These are phyloP conservation scores for Solanum ossicruentum DNA, from an alignment of 257 asterid species.

Conservation along the genomic window DNA sequence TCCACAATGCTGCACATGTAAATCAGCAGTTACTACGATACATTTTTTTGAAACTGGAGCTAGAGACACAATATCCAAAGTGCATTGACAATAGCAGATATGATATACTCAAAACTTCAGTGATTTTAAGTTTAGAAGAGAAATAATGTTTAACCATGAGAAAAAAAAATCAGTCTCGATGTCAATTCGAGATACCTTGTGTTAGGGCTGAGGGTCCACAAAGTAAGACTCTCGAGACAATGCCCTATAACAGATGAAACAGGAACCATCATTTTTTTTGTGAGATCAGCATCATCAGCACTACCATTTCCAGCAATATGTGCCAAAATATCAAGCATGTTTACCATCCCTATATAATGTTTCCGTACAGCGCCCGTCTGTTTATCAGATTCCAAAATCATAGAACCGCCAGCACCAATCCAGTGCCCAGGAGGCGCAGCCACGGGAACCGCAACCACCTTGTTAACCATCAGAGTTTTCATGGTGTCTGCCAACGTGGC, in stretches of 20 bases:
- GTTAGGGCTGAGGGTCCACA: conserved; percentile 73
- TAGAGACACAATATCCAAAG: neutral
- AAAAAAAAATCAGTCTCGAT: too few relatives aligned
- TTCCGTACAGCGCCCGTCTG: conserved; percentile 82
- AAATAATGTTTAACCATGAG: too few relatives aligned
- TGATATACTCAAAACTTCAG: neutral
- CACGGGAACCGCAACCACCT: conserved; percentile 65
- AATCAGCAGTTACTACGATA: neutral
- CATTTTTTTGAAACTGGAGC: neutral
- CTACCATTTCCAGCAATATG: conserved; percentile 47
- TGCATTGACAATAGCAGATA: neutral
- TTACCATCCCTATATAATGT: conserved; percentile 88
- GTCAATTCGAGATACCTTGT: conserved; percentile 28
- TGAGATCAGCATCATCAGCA: conserved; percentile 22
- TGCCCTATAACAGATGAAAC: conserved; percentile 83
- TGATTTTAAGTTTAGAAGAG: neutral
- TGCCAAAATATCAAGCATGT: conserved; percentile 73
- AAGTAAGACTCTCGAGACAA: conserved; percentile 77
- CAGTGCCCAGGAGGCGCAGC: conserved; percentile 99
- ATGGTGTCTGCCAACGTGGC: conserved; percentile 73
- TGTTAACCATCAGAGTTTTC: conserved; percentile 55
- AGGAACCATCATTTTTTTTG: conserved; percentile 51
- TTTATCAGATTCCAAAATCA: conserved; percentile 84
- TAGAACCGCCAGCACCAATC: conserved; percentile 98
- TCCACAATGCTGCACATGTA: conserved; percentile 39